Evolutionary conservation across 345 rosid species (phyloP), one percentile per base, ranked within the genome.

Genomic region (Passiflora organensis): DNA sequence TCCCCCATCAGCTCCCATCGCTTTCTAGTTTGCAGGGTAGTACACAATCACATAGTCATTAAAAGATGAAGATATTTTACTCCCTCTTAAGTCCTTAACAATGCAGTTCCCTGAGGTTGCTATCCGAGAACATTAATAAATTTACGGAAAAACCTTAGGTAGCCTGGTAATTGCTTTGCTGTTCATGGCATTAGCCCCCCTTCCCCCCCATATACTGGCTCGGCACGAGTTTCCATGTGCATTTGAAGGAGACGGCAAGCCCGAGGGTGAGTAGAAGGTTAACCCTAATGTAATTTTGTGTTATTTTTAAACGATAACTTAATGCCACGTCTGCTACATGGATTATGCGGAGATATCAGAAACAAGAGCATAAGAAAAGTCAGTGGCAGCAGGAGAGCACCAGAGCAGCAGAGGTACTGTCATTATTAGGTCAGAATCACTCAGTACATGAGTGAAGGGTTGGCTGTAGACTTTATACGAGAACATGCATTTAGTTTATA

Each of bases 291-390:
- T 4, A 19, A 15, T 56, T 44, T n/a, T 15, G 53, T 24, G 44
- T 46, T 43, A 49, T 56, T 28, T n/a, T n/a, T n/a, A n/a, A n/a
- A n/a, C n/a, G n/a, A n/a, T n/a, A n/a, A n/a, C n/a, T n/a, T n/a
- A n/a, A n/a, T n/a, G n/a, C n/a, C n/a, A n/a, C n/a, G n/a, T n/a
- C n/a, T n/a, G n/a, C n/a, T n/a, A n/a, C n/a, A n/a, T n/a, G n/a
- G n/a, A 54, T 74, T 66, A 56, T 63, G 79, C 60, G 56, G 45
- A 53, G 59, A 21, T 72, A 75, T 72, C 80, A 72, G 75, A 57
- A 69, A 72, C 74, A 68, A 55, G 13, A 16, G 62, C 71, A 61
- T 57, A 65, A 55, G 44, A 39, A 32, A 63, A 51, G 50, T 38
- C 53, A 37, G 64, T 25, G 51, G 56, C 45, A 50, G 63, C 63